These are phyloP conservation scores for Guyanaporus albipodus DNA, from an alignment of 768 basidiomycete species.

Conservation along the genomic window DNA sequence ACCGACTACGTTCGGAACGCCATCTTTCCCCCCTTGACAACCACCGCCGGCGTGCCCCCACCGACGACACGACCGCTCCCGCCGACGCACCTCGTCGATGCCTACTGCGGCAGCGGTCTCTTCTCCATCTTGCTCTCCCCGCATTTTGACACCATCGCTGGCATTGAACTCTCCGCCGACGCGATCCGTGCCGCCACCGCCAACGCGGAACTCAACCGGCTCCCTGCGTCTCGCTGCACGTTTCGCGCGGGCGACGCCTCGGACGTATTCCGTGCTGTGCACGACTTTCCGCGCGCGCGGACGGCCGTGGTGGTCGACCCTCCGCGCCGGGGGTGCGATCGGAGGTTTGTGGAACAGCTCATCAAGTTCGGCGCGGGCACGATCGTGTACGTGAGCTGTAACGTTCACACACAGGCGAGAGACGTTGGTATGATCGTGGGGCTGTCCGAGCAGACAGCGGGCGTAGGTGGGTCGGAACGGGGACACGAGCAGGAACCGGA, in stretches of 20 bases:
- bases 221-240: slow-evolving; percentile 50
- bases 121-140: slow-evolving; percentile 82
- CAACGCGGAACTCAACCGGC: slow-evolving; percentile 63
- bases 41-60: background rate
- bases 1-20: slow-evolving; percentile 79
- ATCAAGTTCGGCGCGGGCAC: slow-evolving; percentile 60
- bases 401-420: slow-evolving; percentile 89
- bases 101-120: slow-evolving; percentile 88
- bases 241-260: slow-evolving; percentile 84
- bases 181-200: slow-evolving; percentile 64
- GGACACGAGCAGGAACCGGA: slow-evolving; percentile 14
- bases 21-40: slow-evolving; percentile 56
- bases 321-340: slow-evolving; percentile 92
- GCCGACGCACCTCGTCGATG: slow-evolving; percentile 89
- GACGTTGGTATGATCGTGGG: slow-evolving; percentile 73
- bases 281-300: slow-evolving; percentile 56
- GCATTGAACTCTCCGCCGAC: slow-evolving; percentile 79
- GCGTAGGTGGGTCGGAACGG: slow-evolving; percentile 34
- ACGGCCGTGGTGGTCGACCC: slow-evolving; percentile 85
- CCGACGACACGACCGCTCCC: background rate
- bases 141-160: slow-evolving; percentile 70
- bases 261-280: slow-evolving; percentile 72
- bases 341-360: slow-evolving; percentile 71
- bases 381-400: slow-evolving; percentile 91
- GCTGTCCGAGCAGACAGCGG: slow-evolving; percentile 39